Base-by-base conservation (phyloP, 192 early-diverging fungal species). In the Chytriomyces confervae region DNA sequence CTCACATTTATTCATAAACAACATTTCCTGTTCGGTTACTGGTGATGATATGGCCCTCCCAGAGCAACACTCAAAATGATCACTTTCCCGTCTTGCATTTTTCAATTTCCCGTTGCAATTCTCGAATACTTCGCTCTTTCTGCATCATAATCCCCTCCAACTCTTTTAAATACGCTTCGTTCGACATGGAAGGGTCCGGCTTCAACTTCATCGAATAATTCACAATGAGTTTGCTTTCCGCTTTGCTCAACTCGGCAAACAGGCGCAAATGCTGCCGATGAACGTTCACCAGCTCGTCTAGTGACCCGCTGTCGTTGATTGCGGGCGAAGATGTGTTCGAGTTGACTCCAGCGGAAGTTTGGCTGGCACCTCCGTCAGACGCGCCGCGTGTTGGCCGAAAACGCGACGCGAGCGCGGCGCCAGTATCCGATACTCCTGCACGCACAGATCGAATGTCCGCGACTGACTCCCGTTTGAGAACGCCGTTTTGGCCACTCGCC, bases 261-360 rank as follows among this genome's bases (percentile, higher is more conserved):
- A 88, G 81, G 20, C 86, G 79, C 61, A 89, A 81, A 69, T 85
- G 84, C 76, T 84, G 80, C 5, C 86, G 82, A 51, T 88, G 86
- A 13, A 76, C 50, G 53, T 82, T 80, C 24, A 89, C 80, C 10
- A 89, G 66, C 7, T 87, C 86, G n/a, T 84, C 84, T 50, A 82
- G 69, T 57, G 53, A 11, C 13, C 53, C 20, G 53, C 53, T 57
- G 53, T 57, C 53, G 11, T 57, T 11, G 20, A 57, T 57, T 11
- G 53, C 11, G 13, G 53, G 53, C 0, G 53, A 57, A 11, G 53
- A 11, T 18, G 11, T 57, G 20, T 57, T 57, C 13, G 53, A 20
- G 29, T 36, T 0, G 29, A 36, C 29, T 36, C 29, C 29, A 36
- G 2, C 29, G 29, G 29, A 36, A 36, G 29, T 36, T 36, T 36